Evolutionary conservation across 805 yeast genomes (phyloP).

Genomic region (Barnettozyma botsteinii): DNA sequence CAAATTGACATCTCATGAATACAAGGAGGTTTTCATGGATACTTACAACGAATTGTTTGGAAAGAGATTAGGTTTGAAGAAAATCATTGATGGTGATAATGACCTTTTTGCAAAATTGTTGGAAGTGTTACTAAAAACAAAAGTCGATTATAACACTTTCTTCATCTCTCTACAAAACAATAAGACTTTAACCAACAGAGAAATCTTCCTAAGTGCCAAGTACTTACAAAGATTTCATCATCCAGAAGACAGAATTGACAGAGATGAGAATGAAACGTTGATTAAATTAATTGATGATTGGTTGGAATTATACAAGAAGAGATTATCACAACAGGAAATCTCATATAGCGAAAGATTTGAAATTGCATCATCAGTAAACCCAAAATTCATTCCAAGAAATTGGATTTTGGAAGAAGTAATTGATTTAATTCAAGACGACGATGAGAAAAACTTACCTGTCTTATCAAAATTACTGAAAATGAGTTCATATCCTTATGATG

Average conservation of each 20-base stretch:
- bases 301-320: slow-evolving; percentile 42
- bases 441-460: slow-evolving; percentile 42
- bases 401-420: slow-evolving; percentile 87
- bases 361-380: slow-evolving; percentile 52
- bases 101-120: slow-evolving; percentile 36
- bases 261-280: slow-evolving; percentile 37
- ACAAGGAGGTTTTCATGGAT: slow-evolving; percentile 53
- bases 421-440: slow-evolving; percentile 44
- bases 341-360: slow-evolving; percentile 36
- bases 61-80: slow-evolving; percentile 60
- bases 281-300: slow-evolving; percentile 40
- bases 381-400: slow-evolving; percentile 74
- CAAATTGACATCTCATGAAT: slow-evolving; percentile 57
- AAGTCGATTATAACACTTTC: slow-evolving; percentile 75
- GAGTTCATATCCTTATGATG: slow-evolving; percentile 72
- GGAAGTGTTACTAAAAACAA: slow-evolving; percentile 51
- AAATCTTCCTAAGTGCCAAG: slow-evolving; percentile 25
- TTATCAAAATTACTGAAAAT: slow-evolving; percentile 61
- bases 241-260: slow-evolving; percentile 27
- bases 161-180: slow-evolving; percentile 57
- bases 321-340: slow-evolving; percentile 34
- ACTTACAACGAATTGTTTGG: slow-evolving; percentile 54
- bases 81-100: slow-evolving; percentile 34
- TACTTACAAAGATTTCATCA: slow-evolving; percentile 16
- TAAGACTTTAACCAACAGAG: slow-evolving; percentile 31